Evolutionary conservation across 2,329 filamentous ascomycete genomes (phyloP), one percentile per base, ranked within the genome.

Genomic region (Aurifilum marmelostoma): DNA sequence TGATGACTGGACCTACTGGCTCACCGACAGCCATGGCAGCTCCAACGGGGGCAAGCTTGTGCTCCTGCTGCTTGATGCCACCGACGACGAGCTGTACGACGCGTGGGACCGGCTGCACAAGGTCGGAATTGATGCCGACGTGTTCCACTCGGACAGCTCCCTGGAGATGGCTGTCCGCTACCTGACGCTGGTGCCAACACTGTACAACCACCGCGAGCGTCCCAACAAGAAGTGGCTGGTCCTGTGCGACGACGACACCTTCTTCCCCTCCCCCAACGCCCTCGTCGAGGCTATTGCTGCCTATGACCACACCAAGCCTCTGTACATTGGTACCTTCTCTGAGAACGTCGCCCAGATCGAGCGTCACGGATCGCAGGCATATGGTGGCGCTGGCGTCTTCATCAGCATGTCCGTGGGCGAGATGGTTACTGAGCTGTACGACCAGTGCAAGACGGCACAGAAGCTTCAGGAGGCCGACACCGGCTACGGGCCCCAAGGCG

Each of bases 171-270:
- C 86, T 3, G 84, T 87, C 58, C 83, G 86, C 67, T 88, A 88
- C 73, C 77, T 88, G 29, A 85, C 83, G 0, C 80, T 88, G 2
- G 82, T 87, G 1, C 85, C 86, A 2, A 83, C 82, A 0, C 77
- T 88, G 16, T 88, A 85, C 77, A 82, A 83, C 65, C 85, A 88
- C 72, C 80, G 79, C 2, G 83, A 83, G 2, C 79, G 84, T 61
- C 75, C 74, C 32, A 75, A 75, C 39, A 86, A 84, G 76, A 87
- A 86, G 72, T 90, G 88, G 88, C 81, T 87, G 1, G 87, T 88
- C 18, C 83, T 86, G 18, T 89, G 88, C 75, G 88, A 90, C 72
- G 88, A 90, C 72, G 88, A 90, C 71, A 90, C 88, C 3, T 90
- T 89, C 75, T 90, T 90, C 80, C 83, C 85, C 6, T 88, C 84